Evolutionary conservation across 1,284 basidiomycete genomes (phyloP).

Genomic region (Baeospora myosura): DNA sequence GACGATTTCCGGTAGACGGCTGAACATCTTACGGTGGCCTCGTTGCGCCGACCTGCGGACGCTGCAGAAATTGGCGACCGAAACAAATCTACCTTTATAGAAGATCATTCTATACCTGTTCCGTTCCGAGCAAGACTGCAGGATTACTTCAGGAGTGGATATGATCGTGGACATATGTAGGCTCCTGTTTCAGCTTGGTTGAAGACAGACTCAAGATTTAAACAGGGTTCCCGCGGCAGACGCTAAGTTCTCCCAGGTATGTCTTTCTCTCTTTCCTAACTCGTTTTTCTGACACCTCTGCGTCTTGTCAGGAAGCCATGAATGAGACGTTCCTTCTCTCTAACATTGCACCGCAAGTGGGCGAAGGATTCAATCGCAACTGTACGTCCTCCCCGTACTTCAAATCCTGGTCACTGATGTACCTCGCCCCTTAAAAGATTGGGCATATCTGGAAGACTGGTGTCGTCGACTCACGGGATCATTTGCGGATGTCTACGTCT

Average conservation of each 20-base stretch:
- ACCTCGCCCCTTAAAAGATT: slow-evolving; percentile 56
- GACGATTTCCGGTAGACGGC: slow-evolving; percentile 57
- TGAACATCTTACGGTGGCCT: slow-evolving; percentile 80
- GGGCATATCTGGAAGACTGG: slow-evolving; percentile 97
- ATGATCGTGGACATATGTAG: slow-evolving; percentile 95
- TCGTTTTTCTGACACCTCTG: not conserved
- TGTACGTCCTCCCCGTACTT: slow-evolving; percentile 45
- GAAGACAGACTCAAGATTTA: slow-evolving; percentile 3
- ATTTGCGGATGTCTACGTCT: slow-evolving; percentile 94
- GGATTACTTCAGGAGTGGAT: slow-evolving; percentile 92
- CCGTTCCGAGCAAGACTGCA: slow-evolving; percentile 80
- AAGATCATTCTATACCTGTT: slow-evolving; percentile 76
- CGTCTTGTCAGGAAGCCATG: slow-evolving; percentile 71
- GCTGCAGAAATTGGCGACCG: slow-evolving; percentile 51
- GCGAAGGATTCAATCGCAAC: slow-evolving; percentile 94
- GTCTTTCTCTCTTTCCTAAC: slow-evolving; percentile 7
- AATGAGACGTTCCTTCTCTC: slow-evolving; percentile 92
- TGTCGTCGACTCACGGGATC: slow-evolving; percentile 80
- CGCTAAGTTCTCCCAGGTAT: slow-evolving; percentile 78
- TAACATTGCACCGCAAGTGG: slow-evolving; percentile 98
- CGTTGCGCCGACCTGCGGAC: slow-evolving; percentile 48
- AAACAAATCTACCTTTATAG: slow-evolving; percentile 75
- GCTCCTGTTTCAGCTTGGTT: slow-evolving; percentile 19
- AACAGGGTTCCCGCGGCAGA: slow-evolving; percentile 94
- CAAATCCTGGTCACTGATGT: not conserved